A percentile compares a stretch with the other conserved stretches of the same genome.
Evolutionary conservation across 495 filamentous ascomycete species (phyloP).

Genomic region (Jackrogersella minutella): DNA sequence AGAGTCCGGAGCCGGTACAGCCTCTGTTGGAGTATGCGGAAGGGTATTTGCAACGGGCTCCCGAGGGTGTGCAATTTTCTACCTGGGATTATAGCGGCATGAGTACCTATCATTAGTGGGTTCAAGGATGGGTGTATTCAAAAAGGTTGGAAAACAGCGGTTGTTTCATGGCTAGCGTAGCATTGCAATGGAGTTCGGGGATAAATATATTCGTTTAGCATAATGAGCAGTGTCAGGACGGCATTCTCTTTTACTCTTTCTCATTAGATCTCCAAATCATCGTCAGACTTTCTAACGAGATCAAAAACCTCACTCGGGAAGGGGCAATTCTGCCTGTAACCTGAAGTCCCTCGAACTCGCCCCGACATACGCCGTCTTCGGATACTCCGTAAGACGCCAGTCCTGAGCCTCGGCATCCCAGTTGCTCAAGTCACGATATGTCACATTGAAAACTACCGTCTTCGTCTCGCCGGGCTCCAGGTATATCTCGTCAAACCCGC

Average conservation of each 20-base stretch:
- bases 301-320: background rate
- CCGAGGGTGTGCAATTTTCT: background rate
- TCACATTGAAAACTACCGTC: slow-evolving; percentile 72
- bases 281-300: background rate
- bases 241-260: background rate
- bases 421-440: slow-evolving; percentile 76
- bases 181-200: background rate
- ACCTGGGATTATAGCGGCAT: background rate
- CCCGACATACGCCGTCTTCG: slow-evolving; percentile 52
- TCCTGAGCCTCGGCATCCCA: slow-evolving; percentile 82
- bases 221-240: background rate
- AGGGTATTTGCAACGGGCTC: background rate
- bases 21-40: background rate
- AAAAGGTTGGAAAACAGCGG: background rate
- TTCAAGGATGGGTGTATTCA: background rate
- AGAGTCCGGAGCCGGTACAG: background rate
- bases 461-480: slow-evolving; percentile 65
- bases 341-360: slow-evolving; percentile 49
- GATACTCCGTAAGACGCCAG: slow-evolving; percentile 65
- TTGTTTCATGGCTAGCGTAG: background rate
- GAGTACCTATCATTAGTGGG: background rate
- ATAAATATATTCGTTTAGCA: background rate
- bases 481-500: slow-evolving; percentile 79
- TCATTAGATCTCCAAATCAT: background rate
- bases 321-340: slow-evolving; percentile 19